Base-by-base conservation (phyloP, 169 alveolate species). In the Cryptosporidium andersoni region DNA sequence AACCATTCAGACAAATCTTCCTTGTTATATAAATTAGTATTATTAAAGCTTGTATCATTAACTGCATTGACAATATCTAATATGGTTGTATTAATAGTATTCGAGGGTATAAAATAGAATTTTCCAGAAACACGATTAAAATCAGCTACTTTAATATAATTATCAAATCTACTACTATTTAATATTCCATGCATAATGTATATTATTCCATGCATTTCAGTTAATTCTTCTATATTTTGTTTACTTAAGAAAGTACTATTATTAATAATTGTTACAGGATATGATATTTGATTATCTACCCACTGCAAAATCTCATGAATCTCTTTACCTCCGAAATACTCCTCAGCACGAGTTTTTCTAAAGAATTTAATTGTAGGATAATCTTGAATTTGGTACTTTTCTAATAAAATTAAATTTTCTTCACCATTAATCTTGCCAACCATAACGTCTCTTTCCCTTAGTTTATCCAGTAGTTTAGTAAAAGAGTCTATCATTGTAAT, bases 301-400 rank as follows among this genome's bases (percentile, higher is more conserved):
- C 93, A 92, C 34, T 85, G 68, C 48, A 89, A 25, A 48, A 92
- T 88, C 11, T 89, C 92, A n/a, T 58, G 48, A 55, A 88, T 88
- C 47, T 80, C 89, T 58, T 91, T 81, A 51, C 91, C 92, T 58
- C 92, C 95, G 25, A 80, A 88, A 53, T 90, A 92, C 11, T 90
- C 92, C 49, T 64, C 66, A 45, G 91, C 66, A 12, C 51, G 64
- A n/a, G 80, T 85, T 43, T 88, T 88, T 16, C 64, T 64, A 52
- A 93, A 93, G 68, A 91, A 91, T 66, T 89, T 91, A 16, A 91
- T 5, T 0, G 96, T 82, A 3, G 96, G 96, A 64, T 88, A 93
- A 16, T 90, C 94, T 2, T 66, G 64, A 25, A 91, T 89, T 25
- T 90, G 91, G 39, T 85, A 91, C 51, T 74, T 63, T 37, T 74